Conservation (phyloP, 2,329 filamentous ascomycete species). For the Ceratocystis ficicola region DNA sequence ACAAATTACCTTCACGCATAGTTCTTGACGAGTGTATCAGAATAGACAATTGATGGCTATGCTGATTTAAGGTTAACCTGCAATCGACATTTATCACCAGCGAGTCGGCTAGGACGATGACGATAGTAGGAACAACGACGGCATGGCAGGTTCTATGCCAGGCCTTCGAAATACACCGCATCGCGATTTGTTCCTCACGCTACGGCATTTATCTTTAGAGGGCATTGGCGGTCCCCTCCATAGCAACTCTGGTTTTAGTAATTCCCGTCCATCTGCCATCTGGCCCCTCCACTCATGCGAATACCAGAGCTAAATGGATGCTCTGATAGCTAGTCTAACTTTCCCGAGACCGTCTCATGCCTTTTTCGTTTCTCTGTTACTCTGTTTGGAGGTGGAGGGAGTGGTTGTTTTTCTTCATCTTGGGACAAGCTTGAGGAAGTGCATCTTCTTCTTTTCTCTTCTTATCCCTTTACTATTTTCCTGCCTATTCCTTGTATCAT, state of each 20-base stretch:
- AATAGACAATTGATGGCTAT: neutral
- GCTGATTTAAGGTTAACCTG: neutral
- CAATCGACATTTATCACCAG: too few species aligned
- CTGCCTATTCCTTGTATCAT: constrained; percentile 1
- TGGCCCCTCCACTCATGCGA: neutral
- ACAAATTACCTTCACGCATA: neutral
- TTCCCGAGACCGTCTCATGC: neutral
- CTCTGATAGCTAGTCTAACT: neutral
- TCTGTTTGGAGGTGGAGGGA: neutral
- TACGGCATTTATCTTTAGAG: neutral
- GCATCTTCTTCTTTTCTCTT: neutral
- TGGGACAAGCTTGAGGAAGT: neutral
- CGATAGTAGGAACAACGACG: neutral
- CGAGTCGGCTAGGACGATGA: too few species aligned
- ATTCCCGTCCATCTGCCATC: neutral
- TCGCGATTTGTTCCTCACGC: neutral
- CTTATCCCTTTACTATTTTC: neutral
- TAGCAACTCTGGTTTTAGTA: neutral
- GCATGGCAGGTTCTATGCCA: neutral
- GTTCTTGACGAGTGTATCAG: constrained; percentile 9
- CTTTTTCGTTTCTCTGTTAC: neutral
- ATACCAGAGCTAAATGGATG: neutral
- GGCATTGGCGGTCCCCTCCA: neutral
- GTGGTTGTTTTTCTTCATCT: constrained; percentile 6
- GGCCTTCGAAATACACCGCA: neutral